These are phyloP conservation scores for Candida quercuum DNA, from an alignment of 805 yeast genomes.

Conservation along the genomic window DNA sequence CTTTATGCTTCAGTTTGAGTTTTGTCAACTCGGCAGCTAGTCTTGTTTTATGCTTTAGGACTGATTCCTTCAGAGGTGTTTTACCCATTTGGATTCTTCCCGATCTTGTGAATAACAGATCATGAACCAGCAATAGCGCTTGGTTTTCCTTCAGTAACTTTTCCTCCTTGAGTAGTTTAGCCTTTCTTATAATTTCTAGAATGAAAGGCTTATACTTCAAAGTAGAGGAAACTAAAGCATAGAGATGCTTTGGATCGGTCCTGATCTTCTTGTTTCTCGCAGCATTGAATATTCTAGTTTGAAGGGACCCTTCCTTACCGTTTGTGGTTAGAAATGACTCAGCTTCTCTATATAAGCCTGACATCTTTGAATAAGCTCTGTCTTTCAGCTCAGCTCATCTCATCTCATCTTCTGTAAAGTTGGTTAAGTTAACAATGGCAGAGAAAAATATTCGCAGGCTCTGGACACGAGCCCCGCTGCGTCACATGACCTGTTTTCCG, in stretches of 20 bases:
- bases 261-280: conserved; percentile 42
- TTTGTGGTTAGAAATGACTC: conserved; percentile 23
- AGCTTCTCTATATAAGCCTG: conserved; percentile 35
- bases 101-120: conserved; percentile 63
- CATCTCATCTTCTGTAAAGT: too few relatives aligned
- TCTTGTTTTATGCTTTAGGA: conserved; percentile 74
- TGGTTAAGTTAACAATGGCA: too few relatives aligned
- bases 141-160: conserved; percentile 47
- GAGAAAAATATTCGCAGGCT: too few relatives aligned
- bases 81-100: conserved; percentile 89
- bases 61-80: conserved; percentile 76
- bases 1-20: conserved; percentile 68
- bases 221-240: conserved; percentile 78
- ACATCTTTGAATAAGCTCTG: conserved; percentile 10
- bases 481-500: too few relatives aligned
- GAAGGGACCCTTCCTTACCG: conserved; percentile 48
- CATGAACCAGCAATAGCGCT: conserved; percentile 71
- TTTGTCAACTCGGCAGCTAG: conserved; percentile 77
- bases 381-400: too few relatives aligned
- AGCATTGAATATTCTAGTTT: conserved; percentile 45
- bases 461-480: too few relatives aligned
- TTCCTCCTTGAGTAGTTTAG: conserved; percentile 56
- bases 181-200: conserved; percentile 53
- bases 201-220: conserved; percentile 66
- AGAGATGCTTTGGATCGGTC: conserved; percentile 78